A percentile compares a stretch with the other conserved stretches of the same genome.
Evolutionary conservation across 768 basidiomycete genomes (phyloP).

Genomic region (Podaxis rugospora): DNA sequence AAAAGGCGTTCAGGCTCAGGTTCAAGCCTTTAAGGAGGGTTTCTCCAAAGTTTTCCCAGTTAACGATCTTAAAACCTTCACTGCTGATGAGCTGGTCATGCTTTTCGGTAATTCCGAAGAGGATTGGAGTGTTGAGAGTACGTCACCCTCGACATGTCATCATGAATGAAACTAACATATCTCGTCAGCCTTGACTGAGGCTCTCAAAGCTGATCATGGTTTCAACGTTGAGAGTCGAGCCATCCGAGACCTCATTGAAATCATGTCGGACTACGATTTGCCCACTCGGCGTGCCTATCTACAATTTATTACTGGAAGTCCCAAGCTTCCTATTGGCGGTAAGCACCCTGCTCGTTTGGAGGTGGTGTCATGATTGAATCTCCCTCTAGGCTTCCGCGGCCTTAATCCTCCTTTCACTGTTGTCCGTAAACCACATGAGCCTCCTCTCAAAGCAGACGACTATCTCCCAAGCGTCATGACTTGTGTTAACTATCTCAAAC

Average conservation of each 20-base stretch:
- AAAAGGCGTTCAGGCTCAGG: conserved; percentile 71
- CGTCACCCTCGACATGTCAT: conserved; percentile 22
- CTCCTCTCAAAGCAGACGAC: conserved; percentile 86
- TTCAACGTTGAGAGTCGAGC: conserved; percentile 94
- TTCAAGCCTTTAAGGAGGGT: conserved; percentile 89
- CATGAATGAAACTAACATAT: conserved; percentile 1
- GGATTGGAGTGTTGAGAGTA: conserved; percentile 93
- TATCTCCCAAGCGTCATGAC: conserved; percentile 99
- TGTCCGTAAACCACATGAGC: conserved; percentile 94
- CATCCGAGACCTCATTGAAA: conserved; percentile 81
- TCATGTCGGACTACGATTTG: conserved; percentile 78
- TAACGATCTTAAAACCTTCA: conserved; percentile 85
- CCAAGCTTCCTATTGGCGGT: conserved; percentile 95
- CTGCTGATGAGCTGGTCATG: conserved; percentile 92
- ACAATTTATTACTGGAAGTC: conserved; percentile 97
- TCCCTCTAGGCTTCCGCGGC: conserved; percentile 77
- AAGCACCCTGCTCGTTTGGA: conserved; percentile 20
- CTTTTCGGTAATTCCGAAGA: conserved; percentile 97
- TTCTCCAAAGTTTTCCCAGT: conserved; percentile 97
- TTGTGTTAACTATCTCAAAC: conserved; percentile 93
- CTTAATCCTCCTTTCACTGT: conserved; percentile 93
- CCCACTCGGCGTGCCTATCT: conserved; percentile 80
- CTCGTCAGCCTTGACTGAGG: conserved; percentile 73
- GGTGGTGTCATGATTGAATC: neutral
- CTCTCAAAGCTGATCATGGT: conserved; percentile 95